These are phyloP conservation scores for Ogataea kodamae DNA, from an alignment of 805 yeast species.

Conservation along the genomic window DNA sequence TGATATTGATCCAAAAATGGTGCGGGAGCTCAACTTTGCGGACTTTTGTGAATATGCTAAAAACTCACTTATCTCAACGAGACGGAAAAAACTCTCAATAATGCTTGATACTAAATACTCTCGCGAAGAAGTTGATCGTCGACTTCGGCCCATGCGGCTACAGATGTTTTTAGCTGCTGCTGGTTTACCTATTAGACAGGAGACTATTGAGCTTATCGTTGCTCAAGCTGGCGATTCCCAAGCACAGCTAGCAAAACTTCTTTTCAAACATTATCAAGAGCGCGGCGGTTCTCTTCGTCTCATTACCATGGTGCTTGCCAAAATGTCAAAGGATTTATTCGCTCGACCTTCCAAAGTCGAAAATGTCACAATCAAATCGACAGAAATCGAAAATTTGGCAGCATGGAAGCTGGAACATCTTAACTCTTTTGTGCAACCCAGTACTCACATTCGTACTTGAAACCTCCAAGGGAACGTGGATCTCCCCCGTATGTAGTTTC, in stretches of 20 bases:
- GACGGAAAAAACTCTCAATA: constrained; percentile 41
- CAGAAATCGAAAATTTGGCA: constrained; percentile 13
- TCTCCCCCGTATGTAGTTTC: constrained; percentile 55
- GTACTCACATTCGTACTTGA: constrained; percentile 58
- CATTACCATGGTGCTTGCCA: constrained; percentile 23
- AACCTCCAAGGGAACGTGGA: constrained; percentile 46
- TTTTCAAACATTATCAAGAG: constrained; percentile 40
- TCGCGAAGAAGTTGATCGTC: constrained; percentile 35
- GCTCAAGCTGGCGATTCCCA: constrained; percentile 38
- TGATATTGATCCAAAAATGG: constrained; percentile 31
- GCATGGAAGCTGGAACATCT: constrained; percentile 21
- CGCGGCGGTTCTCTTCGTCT: constrained; percentile 36
- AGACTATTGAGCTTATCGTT: constrained; percentile 38
- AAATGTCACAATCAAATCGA: constrained; percentile 1
- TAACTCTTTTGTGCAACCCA: constrained; percentile 55
- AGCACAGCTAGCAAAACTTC: constrained; percentile 35
- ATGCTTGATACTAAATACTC: constrained; percentile 38
- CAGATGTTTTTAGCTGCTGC: constrained; percentile 44
- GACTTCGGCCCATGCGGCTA: constrained; percentile 38
- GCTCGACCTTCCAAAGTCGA: constrained; percentile 4
- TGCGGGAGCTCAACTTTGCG: constrained; percentile 32
- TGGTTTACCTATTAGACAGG: constrained; percentile 44
- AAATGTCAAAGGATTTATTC: constrained; percentile 18
- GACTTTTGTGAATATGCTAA: constrained; percentile 37
- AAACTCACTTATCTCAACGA: constrained; percentile 35